A percentile compares a stretch with the other conserved stretches of the same genome.
Conservation (phyloP, 164 flowering plant genomes). For the Annona squamosa region DNA sequence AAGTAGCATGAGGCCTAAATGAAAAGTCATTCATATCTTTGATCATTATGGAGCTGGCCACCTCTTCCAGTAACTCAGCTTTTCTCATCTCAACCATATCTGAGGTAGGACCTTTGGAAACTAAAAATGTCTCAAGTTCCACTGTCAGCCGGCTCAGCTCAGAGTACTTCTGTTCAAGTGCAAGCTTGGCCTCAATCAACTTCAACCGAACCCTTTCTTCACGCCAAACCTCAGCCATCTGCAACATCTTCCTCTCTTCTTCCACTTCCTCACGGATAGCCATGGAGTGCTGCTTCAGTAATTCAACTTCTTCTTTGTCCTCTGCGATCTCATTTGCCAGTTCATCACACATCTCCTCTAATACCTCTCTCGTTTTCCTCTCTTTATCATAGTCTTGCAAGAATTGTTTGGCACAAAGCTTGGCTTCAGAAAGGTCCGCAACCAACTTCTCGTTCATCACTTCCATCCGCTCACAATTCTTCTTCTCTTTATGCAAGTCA, state of each 20-base stretch:
- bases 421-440: constrained; percentile 71
- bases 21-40: constrained; percentile 26
- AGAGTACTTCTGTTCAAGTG: constrained; percentile 66
- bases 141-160: constrained; percentile 49
- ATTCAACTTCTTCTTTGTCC: constrained; percentile 57
- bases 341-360: constrained; percentile 76
- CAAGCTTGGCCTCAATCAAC: constrained; percentile 59
- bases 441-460: constrained; percentile 72
- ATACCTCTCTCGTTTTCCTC: constrained; percentile 46
- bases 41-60: constrained; percentile 19
- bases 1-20: constrained; percentile 18
- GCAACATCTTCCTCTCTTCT: constrained; percentile 71
- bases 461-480: constrained; percentile 74
- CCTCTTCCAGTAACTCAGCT: constrained; percentile 21
- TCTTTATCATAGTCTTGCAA: constrained; percentile 90
- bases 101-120: constrained; percentile 12
- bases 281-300: constrained; percentile 44
- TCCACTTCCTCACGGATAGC: constrained; percentile 58
- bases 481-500: constrained; percentile 66
- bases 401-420: constrained; percentile 57
- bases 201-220: constrained; percentile 80
- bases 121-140: constrained; percentile 47
- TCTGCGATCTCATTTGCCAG: constrained; percentile 57
- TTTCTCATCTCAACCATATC: constrained; percentile 20
- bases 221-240: constrained; percentile 58